Evolutionary conservation across 108 stramenopile species (phyloP).

Genomic region (Skeletonema menzelii): DNA sequence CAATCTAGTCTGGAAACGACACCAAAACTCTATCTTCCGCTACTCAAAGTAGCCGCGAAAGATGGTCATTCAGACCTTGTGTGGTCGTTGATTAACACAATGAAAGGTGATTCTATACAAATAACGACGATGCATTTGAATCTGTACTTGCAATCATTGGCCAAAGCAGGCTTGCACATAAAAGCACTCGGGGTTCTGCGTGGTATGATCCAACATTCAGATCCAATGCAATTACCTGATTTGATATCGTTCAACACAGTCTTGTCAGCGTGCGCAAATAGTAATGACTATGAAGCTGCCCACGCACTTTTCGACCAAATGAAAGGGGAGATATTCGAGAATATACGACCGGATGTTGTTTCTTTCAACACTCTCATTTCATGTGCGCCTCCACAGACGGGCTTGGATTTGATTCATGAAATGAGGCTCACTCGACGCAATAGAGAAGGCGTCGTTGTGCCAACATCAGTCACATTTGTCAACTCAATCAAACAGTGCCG

Average conservation of each 20-base stretch:
- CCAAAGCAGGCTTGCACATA: background rate
- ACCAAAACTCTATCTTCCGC: slow-evolving; percentile 20
- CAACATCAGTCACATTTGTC: slow-evolving; percentile 57
- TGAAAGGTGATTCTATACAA: slow-evolving; percentile 30
- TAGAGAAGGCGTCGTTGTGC: slow-evolving; percentile 48
- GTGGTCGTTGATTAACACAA: slow-evolving; percentile 26
- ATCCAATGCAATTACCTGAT: slow-evolving; percentile 28
- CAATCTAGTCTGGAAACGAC: background rate
- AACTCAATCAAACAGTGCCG: slow-evolving; percentile 65
- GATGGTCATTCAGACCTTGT: slow-evolving; percentile 40
- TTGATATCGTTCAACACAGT: slow-evolving; percentile 58
- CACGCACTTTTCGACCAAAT: slow-evolving; percentile 43
- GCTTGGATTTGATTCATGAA: slow-evolving; percentile 27
- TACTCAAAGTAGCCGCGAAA: slow-evolving; percentile 49
- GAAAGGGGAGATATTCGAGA: slow-evolving; percentile 13
- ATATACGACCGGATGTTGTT: slow-evolving; percentile 25
- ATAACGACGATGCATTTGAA: slow-evolving; percentile 24
- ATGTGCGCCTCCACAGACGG: slow-evolving; percentile 14
- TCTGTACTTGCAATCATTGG: slow-evolving; percentile 10
- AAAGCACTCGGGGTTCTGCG: background rate
- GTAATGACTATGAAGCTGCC: slow-evolving; percentile 54
- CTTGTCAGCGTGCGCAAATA: slow-evolving; percentile 54
- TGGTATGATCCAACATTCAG: background rate
- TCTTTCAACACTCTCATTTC: slow-evolving; percentile 44
- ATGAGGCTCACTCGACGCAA: slow-evolving; percentile 73